Percentiles rank a stretch among this genome's conserved stretches.
Conservation (phyloP, 2,329 filamentous ascomycete genomes). For the Xylaria sp. region DNA sequence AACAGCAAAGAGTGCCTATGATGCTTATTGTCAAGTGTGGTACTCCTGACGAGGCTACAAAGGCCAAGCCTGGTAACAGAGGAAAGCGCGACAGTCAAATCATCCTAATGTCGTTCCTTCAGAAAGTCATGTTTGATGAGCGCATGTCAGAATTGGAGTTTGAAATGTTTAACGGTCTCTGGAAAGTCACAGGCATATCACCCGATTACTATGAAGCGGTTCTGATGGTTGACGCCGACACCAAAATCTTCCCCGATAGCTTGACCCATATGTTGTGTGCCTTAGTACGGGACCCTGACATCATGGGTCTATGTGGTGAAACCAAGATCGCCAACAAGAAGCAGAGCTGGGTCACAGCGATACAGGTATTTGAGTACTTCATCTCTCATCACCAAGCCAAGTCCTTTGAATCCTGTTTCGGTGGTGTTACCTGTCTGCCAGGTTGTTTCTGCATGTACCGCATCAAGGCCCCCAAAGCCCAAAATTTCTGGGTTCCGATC, state of each 20-base stretch:
- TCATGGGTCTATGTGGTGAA: slow-evolving; percentile 98
- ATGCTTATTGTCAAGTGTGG: slow-evolving; percentile 96
- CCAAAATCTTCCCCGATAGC: slow-evolving; percentile 98
- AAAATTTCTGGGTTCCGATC: slow-evolving; percentile 99
- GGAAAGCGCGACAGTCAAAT: slow-evolving; percentile 99
- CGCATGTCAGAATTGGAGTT: slow-evolving; percentile 99
- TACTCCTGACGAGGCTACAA: slow-evolving; percentile 83
- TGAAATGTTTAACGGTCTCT: slow-evolving; percentile 99
- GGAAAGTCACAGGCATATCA: slow-evolving; percentile 98
- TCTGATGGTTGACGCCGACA: slow-evolving; percentile 99
- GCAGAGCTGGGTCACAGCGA: slow-evolving; percentile 93
- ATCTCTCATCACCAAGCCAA: slow-evolving; percentile 98
- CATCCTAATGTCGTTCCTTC: slow-evolving; percentile 98
- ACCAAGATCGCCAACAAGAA: slow-evolving; percentile 99
- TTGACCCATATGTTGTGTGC: slow-evolving; percentile 98
- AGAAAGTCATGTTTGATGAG: slow-evolving; percentile 99
- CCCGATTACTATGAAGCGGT: slow-evolving; percentile 98
- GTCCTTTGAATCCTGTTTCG: slow-evolving; percentile 97
- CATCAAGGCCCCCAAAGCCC: slow-evolving; percentile 97
- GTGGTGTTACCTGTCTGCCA: slow-evolving; percentile 97
- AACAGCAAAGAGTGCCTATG: slow-evolving; percentile 98
- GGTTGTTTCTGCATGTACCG: slow-evolving; percentile 99
- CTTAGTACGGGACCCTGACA: slow-evolving; percentile 98
- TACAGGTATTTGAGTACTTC: slow-evolving; percentile 99
- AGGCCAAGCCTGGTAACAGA: slow-evolving; percentile 92